Evolutionary conservation across 202 grass and related monocot genomes (phyloP).

Genomic region (Elaeis oleifera): DNA sequence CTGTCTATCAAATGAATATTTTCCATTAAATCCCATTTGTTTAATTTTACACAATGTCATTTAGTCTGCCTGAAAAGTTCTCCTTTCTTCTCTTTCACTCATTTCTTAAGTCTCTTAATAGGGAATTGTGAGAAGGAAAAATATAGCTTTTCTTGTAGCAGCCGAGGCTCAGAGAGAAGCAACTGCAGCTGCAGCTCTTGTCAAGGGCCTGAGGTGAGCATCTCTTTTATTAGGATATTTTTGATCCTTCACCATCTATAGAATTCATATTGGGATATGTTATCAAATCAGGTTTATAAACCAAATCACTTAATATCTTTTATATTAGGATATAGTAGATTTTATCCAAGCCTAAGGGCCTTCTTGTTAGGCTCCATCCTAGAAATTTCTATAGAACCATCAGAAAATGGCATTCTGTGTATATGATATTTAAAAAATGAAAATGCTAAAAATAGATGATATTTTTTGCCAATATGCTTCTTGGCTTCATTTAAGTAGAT

Average conservation of each 20-base stretch:
- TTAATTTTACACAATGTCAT: background rate
- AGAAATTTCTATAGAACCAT: no score
- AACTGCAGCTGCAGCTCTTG: slow-evolving; percentile 65
- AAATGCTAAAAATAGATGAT: no score
- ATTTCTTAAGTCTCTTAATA: slow-evolving; percentile 30
- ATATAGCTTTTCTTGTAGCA: slow-evolving; percentile 73
- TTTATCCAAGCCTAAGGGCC: no score
- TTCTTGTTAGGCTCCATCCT: no score
- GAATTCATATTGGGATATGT: background rate
- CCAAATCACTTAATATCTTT: no score
- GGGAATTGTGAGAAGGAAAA: slow-evolving; percentile 83
- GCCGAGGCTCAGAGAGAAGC: slow-evolving; percentile 96
- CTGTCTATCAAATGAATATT: no score
- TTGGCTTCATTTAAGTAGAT: no score
- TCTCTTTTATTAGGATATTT: slow-evolving; percentile 2
- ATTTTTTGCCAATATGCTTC: no score
- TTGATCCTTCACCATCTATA: background rate
- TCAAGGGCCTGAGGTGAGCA: slow-evolving; percentile 83
- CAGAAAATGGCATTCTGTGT: no score
- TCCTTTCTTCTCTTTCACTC: slow-evolving; percentile 18
- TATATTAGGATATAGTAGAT: no score
- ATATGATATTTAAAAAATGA: no score
- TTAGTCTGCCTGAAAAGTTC: background rate
- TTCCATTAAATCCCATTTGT: slow-evolving; percentile 2
- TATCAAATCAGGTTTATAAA: background rate